phyloP scores from a whole-genome alignment of 140 eudicot genomes.

The Cichorium intybus region DNA sequence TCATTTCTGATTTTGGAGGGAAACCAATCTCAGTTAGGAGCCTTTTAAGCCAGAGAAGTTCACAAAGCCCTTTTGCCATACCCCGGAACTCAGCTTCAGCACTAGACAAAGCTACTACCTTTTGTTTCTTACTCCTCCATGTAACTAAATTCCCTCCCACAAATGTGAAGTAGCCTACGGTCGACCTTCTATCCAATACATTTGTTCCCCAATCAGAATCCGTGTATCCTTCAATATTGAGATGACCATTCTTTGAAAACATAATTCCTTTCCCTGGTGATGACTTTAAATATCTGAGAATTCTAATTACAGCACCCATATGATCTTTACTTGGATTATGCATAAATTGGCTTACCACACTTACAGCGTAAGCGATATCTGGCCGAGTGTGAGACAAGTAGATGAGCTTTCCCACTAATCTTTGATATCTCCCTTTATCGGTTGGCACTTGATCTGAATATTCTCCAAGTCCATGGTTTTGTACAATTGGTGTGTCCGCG shows the following conservation, averaged over 20 bases:
- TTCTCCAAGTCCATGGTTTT: no score
- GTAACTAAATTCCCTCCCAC: neutral
- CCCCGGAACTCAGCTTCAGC: neutral
- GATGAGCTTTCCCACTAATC: no score
- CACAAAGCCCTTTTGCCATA: neutral
- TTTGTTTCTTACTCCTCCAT: neutral
- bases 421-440: no score
- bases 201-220: neutral
- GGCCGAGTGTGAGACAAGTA: no score
- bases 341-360: no score
- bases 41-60: neutral
- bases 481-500: no score
- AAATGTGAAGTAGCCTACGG: neutral
- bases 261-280: neutral
- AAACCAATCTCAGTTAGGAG: neutral
- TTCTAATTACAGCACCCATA: neutral
- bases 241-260: neutral
- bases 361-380: no score
- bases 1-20: neutral
- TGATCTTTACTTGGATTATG: neutral
- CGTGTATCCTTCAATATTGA: neutral
- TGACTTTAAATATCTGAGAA: neutral
- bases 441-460: no score
- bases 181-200: neutral
- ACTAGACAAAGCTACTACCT: neutral